Percentiles rank a stretch among this genome's conserved stretches.
These are phyloP conservation scores for Phycomyces nitens DNA, from an alignment of 192 early-diverging fungal genomes.

Conservation along the genomic window DNA sequence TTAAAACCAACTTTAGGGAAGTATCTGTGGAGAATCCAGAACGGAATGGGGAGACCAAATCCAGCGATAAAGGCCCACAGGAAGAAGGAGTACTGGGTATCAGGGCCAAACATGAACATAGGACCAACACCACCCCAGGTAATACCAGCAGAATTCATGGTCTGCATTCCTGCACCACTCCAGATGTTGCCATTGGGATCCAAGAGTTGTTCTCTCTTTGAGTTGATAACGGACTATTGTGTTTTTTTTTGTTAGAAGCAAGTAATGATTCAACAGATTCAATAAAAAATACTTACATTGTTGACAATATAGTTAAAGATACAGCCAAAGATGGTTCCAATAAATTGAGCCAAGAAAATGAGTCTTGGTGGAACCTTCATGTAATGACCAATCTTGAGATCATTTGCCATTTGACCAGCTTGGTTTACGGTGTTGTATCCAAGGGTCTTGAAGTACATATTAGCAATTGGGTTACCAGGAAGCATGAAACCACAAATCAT, in stretches of 20 bases:
- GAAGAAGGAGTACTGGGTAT: constrained; percentile 41
- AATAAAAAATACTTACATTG: constrained; percentile 15
- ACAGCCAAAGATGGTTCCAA: constrained; percentile 61
- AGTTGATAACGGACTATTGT: constrained; percentile 12
- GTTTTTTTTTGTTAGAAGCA: too few relatives aligned
- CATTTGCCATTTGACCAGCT: constrained; percentile 48
- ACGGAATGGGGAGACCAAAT: constrained; percentile 44
- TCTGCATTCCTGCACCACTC: constrained; percentile 36
- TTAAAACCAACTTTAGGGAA: constrained; percentile 52
- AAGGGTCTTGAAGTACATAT: constrained; percentile 57
- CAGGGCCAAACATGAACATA: constrained; percentile 44
- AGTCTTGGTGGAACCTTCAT: constrained; percentile 71
- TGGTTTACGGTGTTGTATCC: constrained; percentile 36
- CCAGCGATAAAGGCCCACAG: constrained; percentile 49
- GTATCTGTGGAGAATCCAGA: constrained; percentile 40
- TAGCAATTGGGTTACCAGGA: constrained; percentile 53
- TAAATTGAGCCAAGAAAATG: constrained; percentile 65
- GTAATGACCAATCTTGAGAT: constrained; percentile 65
- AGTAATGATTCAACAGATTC: too few relatives aligned
- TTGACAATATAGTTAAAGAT: constrained; percentile 57
- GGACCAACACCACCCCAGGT: constrained; percentile 64
- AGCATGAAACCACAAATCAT: constrained; percentile 60
- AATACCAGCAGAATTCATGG: constrained; percentile 56
- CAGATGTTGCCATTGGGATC: constrained; percentile 41
- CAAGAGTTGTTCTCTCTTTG: constrained; percentile 26